A percentile compares a stretch with the other conserved stretches of the same genome.
Evolutionary conservation across 371 early-diverging fungal species (phyloP).

Genomic region (Rhizopus sp.): DNA sequence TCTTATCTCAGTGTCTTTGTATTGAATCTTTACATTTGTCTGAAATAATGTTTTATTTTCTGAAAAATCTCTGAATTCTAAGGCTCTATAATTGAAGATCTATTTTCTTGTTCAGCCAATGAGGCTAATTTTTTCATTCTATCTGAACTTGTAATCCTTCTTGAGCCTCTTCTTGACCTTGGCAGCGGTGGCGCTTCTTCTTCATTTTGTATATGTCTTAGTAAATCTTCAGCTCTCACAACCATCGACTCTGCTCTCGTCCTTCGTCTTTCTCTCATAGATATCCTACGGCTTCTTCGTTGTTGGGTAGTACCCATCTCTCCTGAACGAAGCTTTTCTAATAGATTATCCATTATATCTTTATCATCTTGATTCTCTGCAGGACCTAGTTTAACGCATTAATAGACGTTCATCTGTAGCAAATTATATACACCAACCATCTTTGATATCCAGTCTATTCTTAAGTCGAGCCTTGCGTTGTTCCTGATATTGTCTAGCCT

Average conservation of each 20-base stretch:
- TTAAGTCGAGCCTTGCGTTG: constrained; percentile 46
- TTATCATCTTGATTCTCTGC: constrained; percentile 64
- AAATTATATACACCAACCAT: constrained; percentile 25
- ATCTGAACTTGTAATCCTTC: constrained; percentile 39
- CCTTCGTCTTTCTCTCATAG: constrained; percentile 45
- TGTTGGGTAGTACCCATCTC: constrained; percentile 64
- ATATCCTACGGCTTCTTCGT: constrained; percentile 45
- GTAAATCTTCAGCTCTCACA: constrained; percentile 70
- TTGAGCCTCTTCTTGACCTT: constrained; percentile 29
- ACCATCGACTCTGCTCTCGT: constrained; percentile 63
- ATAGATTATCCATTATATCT: constrained; percentile 80
- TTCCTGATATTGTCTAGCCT: constrained; percentile 43
- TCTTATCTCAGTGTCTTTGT: no score
- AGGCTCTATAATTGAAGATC: not conserved
- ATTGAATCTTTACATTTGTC: no score
- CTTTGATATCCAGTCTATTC: constrained; percentile 38
- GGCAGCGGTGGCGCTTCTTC: constrained; percentile 42
- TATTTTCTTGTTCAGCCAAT: constrained; percentile 33
- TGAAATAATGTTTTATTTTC: no score
- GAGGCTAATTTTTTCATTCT: constrained; percentile 46
- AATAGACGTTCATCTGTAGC: not conserved
- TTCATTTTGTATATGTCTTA: constrained; percentile 64
- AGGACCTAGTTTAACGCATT: constrained; percentile 14
- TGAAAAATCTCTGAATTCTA: no score
- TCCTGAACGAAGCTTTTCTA: constrained; percentile 75